A percentile compares a stretch with the other conserved stretches of the same genome.
Conservation (phyloP, 2,329 filamentous ascomycete genomes). For the Sclerotinia sclerotiorum region DNA sequence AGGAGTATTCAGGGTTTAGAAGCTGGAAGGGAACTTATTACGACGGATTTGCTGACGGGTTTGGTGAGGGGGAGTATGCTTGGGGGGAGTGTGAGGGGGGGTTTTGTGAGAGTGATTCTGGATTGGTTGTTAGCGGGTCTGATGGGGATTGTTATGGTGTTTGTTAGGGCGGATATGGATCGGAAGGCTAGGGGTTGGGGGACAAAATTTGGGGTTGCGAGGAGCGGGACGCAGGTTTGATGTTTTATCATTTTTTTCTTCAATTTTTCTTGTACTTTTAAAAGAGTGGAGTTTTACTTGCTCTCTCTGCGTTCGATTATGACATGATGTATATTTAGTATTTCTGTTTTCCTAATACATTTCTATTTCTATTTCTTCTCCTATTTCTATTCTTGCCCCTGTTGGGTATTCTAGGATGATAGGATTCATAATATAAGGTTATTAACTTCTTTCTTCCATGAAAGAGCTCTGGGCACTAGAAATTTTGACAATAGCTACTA, state of each 20-base stretch:
- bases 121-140: slow-evolving; percentile 4
- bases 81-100: slow-evolving; percentile 51
- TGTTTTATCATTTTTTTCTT: background rate
- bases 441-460: too few relatives aligned
- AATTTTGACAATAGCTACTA: too few relatives aligned
- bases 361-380: background rate
- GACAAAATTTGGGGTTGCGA: slow-evolving; percentile 10
- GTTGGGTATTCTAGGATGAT: background rate
- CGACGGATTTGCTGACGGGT: slow-evolving; percentile 68
- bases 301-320: background rate
- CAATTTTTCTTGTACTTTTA: background rate
- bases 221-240: background rate
- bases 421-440: background rate
- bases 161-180: slow-evolving; percentile 20
- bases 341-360: too few relatives aligned
- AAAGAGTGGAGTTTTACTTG: too few relatives aligned
- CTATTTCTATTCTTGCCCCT: background rate
- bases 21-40: slow-evolving; percentile 69
- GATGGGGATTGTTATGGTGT: slow-evolving; percentile 16
- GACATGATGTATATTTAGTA: too few relatives aligned
- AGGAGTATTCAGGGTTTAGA: slow-evolving; percentile 71
- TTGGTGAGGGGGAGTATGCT: slow-evolving; percentile 66
- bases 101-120: background rate
- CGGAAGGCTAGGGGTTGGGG: slow-evolving; percentile 13
- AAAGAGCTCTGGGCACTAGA: too few relatives aligned